Evolutionary conservation across 2,329 filamentous ascomycete species (phyloP), one percentile per base, ranked within the genome.

Genomic region (Apiospora saccharicola): DNA sequence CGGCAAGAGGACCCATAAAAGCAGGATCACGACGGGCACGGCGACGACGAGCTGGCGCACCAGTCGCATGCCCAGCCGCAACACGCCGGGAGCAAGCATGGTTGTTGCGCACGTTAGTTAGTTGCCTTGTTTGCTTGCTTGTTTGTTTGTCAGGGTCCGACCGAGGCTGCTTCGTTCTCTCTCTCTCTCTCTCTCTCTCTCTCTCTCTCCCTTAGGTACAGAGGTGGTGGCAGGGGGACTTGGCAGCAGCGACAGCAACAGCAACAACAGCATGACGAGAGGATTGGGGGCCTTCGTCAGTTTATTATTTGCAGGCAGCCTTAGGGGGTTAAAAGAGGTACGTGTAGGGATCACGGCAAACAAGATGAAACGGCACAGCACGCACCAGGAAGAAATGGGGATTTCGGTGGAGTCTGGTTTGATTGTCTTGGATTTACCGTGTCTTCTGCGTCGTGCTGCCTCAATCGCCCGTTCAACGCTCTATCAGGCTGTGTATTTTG

Each of bases 1-100:
- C 2, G 68, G 68, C 34, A 70, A n/a, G 0, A 70, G 24, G 46
- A 70, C n/a, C 68, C 68, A 70, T 51, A 70, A 51, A 51, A 57
- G 68, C 34, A 70, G 26, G 19, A 69, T 19, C 1, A 37, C 24
- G 26, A 49, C 26, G 67, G 44, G 44, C 26, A 49, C 22, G 67
- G n/a, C 67, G 19, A 69, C 7, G 43, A 24, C 8, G 26, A 69
- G 43, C n/a, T 34, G 43, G 37, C 67, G 67, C 4, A 43, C 67
- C 43, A 49, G 13, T 22, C 67, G 67, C 24, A 68, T 13, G 67
- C 44, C 67, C 67, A 30, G 16, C 43, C 67, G 57, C 34, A 41
- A 64, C 34, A 41, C 22, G 57, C 57, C 57, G 16, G 57, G 57
- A 5, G 22, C 19, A 5, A 64, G 57, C 57, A 64, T 41, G 19